phyloP scores from a whole-genome alignment of 306 rosid genomes.

The Spatholobus suberectus region DNA sequence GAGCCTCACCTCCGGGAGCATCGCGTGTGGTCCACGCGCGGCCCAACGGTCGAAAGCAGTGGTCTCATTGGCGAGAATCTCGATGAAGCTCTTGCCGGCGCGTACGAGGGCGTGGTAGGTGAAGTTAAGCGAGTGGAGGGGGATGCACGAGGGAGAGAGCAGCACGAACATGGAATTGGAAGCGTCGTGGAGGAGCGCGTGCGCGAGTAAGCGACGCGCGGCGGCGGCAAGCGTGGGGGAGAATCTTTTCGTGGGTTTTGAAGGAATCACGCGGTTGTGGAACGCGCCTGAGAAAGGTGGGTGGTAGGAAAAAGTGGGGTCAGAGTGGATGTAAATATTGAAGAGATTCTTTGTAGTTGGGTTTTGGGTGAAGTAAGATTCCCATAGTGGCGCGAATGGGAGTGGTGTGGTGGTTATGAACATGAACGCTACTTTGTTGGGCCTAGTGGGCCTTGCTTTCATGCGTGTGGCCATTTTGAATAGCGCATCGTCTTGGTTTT shows the following conservation, averaged over 20 bases:
- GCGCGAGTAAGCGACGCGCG: constrained; percentile 65
- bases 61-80: constrained; percentile 56
- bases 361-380: constrained; percentile 53
- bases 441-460: constrained; percentile 42
- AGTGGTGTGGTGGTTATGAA: constrained; percentile 68
- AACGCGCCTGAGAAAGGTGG: constrained; percentile 68
- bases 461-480: constrained; percentile 48
- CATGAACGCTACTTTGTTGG: constrained; percentile 67
- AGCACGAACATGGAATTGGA: constrained; percentile 67
- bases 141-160: constrained; percentile 67
- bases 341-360: constrained; percentile 46
- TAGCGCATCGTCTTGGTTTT: constrained; percentile 42
- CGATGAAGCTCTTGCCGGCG: constrained; percentile 67
- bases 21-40: constrained; percentile 66
- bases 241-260: constrained; percentile 51
- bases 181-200: constrained; percentile 63
- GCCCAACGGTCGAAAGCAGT: constrained; percentile 63
- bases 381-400: constrained; percentile 76
- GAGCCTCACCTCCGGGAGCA: constrained; percentile 65
- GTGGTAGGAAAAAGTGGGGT: constrained; percentile 54
- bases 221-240: constrained; percentile 63
- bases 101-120: constrained; percentile 50
- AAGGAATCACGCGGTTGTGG: constrained; percentile 54
- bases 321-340: constrained; percentile 75
- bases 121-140: constrained; percentile 71